Evolutionary conservation across 345 rosid genomes (phyloP).

Genomic region (Zanthoxylum bungeanum): DNA sequence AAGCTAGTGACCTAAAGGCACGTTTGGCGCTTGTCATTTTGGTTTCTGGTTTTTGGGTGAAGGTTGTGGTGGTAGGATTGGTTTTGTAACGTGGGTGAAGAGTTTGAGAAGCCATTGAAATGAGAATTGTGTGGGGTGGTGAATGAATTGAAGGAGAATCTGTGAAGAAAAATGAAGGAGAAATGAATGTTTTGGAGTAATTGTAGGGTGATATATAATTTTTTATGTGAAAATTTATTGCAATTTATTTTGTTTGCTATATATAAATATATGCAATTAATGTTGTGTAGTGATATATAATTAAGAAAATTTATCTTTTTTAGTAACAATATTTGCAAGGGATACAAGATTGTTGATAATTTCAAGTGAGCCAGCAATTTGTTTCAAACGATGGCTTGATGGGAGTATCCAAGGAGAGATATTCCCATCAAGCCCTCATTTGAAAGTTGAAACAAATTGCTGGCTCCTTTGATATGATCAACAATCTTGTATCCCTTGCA

Average conservation of each 20-base stretch:
- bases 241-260: not conserved
- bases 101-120: slow-evolving; percentile 5
- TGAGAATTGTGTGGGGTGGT: not conserved
- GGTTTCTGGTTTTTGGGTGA: not conserved
- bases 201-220: not conserved
- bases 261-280: not conserved
- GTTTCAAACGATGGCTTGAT: no score
- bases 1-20: slow-evolving; percentile 17
- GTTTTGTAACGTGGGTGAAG: not conserved
- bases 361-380: no score
- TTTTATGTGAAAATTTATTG: not conserved
- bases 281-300: no score
- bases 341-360: no score
- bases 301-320: no score
- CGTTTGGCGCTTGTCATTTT: not conserved
- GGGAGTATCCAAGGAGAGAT: no score
- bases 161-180: not conserved
- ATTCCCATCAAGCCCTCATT: no score
- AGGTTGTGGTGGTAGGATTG: not conserved
- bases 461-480: no score
- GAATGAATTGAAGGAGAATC: not conserved
- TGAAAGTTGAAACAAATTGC: no score
- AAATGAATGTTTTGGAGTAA: slow-evolving; percentile 7
- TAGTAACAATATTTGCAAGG: no score
- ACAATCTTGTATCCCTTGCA: no score